These are phyloP conservation scores for Curvularia hawaiiensis DNA, from an alignment of 2,329 filamentous ascomycete species.

Conservation along the genomic window DNA sequence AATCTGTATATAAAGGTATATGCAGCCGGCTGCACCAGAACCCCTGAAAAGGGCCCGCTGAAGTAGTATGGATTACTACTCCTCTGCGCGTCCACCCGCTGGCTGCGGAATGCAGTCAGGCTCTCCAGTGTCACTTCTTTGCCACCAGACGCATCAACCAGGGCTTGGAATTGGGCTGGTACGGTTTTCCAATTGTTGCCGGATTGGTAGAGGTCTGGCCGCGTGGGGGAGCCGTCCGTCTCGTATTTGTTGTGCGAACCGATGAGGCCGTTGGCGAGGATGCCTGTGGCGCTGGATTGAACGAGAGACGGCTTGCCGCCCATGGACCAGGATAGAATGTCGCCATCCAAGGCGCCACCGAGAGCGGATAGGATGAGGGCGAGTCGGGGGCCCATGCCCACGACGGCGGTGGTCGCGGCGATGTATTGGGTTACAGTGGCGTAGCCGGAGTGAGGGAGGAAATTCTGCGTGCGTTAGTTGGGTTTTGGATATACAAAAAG, in stretches of 20 bases:
- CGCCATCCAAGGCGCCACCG: slow-evolving; percentile 27
- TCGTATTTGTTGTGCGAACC: slow-evolving; percentile 36
- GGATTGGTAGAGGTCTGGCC: slow-evolving; percentile 28
- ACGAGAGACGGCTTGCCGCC: slow-evolving; percentile 29
- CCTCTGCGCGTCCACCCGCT: slow-evolving; percentile 26
- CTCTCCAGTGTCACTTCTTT: slow-evolving; percentile 28
- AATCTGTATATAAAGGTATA: slow-evolving; percentile 36
- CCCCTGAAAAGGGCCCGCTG: slow-evolving; percentile 29
- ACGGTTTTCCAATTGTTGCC: slow-evolving; percentile 33
- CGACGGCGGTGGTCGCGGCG: slow-evolving; percentile 25
- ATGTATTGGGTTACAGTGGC: slow-evolving; percentile 29
- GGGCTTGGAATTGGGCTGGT: slow-evolving; percentile 26
- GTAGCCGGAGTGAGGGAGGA: slow-evolving; percentile 30
- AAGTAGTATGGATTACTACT: slow-evolving; percentile 27
- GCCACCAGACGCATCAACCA: slow-evolving; percentile 29
- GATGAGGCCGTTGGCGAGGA: slow-evolving; percentile 25
- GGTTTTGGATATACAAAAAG: too few relatives aligned
- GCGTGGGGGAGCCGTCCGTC: slow-evolving; percentile 29
- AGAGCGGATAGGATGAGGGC: slow-evolving; percentile 25
- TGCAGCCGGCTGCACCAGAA: slow-evolving; percentile 33
- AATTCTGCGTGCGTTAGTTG: slow-evolving; percentile 14
- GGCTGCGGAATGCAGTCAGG: slow-evolving; percentile 25
- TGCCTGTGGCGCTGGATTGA: slow-evolving; percentile 25
- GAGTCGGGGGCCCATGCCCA: slow-evolving; percentile 27
- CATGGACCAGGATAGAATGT: slow-evolving; percentile 28